A percentile compares a stretch with the other conserved stretches of the same genome.
Conservation (phyloP, 192 early-diverging fungal genomes). For the Obelidium mucronatum region DNA sequence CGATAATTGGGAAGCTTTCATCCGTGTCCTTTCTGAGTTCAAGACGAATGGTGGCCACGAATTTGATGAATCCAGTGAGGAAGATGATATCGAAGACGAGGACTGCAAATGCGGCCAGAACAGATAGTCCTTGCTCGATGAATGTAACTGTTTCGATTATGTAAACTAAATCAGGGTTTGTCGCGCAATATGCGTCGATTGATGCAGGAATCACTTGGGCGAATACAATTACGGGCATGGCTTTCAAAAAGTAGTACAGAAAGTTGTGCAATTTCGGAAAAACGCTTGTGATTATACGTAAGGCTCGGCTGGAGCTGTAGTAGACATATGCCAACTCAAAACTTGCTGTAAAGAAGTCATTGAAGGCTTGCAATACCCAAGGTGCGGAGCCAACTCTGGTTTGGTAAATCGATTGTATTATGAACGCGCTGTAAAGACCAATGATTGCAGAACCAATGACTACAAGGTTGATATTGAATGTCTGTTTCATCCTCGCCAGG, state of each 20-base stretch:
- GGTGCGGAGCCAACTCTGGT: background rate
- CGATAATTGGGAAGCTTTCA: background rate
- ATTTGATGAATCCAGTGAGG: background rate
- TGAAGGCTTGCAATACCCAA: background rate
- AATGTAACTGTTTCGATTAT: background rate
- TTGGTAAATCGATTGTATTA: background rate
- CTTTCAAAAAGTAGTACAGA: background rate
- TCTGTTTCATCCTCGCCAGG: background rate
- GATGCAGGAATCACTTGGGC: background rate
- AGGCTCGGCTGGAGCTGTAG: background rate
- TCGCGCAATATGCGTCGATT: background rate
- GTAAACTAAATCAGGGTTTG: background rate
- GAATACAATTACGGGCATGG: background rate
- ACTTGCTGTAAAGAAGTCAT: background rate
- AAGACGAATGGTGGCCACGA: background rate
- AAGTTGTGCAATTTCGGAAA: background rate
- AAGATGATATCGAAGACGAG: background rate
- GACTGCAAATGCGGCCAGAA: background rate
- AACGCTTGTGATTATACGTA: background rate
- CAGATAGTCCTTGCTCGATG: background rate
- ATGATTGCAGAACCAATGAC: background rate
- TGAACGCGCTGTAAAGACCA: background rate
- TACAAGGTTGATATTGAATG: background rate
- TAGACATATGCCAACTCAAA: background rate
- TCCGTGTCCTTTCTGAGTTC: background rate